Evolutionary conservation across 257 asterid species (phyloP).

Genomic region (Nicotiana benthamiana): DNA sequence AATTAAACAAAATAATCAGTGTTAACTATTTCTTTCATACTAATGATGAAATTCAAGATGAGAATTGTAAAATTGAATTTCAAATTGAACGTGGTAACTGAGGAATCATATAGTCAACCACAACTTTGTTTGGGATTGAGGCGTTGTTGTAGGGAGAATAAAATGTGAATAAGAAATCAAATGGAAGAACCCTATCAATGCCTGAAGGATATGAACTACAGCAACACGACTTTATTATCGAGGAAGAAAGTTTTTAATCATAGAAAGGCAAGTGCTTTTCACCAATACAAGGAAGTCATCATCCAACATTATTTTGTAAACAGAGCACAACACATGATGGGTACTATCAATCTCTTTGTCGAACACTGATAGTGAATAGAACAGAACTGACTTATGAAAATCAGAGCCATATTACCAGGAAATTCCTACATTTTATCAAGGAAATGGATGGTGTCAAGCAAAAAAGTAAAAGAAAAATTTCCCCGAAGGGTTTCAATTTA

Average conservation of each 20-base stretch:
- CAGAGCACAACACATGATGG: neutral
- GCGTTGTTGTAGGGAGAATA: neutral
- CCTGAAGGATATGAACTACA: neutral
- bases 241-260: neutral
- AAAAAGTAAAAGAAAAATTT: neutral
- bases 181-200: neutral
- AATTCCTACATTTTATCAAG: neutral
- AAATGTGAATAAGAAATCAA: neutral
- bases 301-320: neutral
- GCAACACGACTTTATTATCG: neutral
- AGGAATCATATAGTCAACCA: no score
- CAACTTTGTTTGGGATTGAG: no score
- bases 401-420: neutral
- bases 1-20: neutral
- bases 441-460: neutral
- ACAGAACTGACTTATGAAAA: neutral
- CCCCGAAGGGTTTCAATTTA: no score
- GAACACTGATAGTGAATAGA: neutral
- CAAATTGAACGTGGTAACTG: no score
- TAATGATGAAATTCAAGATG: neutral
- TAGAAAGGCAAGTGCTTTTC: neutral
- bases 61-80: neutral
- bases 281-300: neutral
- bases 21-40: neutral
- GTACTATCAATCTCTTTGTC: neutral